phyloP scores from a whole-genome alignment of 176 grass and related monocot genomes.

The Thinopyrum elongatum region DNA sequence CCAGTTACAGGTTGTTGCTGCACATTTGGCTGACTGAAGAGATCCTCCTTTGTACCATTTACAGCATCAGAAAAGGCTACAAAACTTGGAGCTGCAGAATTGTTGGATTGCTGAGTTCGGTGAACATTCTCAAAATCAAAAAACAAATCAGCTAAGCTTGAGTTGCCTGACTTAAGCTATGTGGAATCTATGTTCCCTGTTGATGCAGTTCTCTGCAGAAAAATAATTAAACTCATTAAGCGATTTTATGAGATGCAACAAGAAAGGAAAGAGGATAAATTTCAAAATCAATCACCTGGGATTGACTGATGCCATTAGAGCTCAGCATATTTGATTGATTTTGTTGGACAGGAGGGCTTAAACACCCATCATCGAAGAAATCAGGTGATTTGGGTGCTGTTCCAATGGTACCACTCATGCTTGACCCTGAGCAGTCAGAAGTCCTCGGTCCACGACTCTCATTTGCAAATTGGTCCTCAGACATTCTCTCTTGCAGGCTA shows the following conservation, averaged over 20 bases:
- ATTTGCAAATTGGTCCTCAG: conserved; percentile 55
- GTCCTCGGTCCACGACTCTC: conserved; percentile 42
- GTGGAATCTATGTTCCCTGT: conserved; percentile 49
- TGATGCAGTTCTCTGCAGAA: conserved; percentile 57
- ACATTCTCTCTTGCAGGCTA: conserved; percentile 54
- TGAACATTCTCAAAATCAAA: conserved; percentile 34
- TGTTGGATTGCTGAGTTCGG: conserved; percentile 19
- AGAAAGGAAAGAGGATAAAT: not conserved
- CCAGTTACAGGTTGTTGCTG: conserved; percentile 35
- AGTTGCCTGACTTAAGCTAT: conserved; percentile 45
- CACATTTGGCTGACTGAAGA: conserved; percentile 29
- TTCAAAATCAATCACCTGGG: conserved; percentile 31
- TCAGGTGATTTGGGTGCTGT: conserved; percentile 49
- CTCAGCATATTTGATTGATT: conserved; percentile 17
- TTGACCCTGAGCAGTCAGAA: conserved; percentile 69
- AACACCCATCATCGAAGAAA: conserved; percentile 45
- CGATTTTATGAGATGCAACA: not conserved
- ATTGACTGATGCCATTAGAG: conserved; percentile 22
- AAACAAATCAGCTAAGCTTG: conserved; percentile 53
- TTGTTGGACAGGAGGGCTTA: conserved; percentile 32
- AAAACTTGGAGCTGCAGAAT: conserved; percentile 22
- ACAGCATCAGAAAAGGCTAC: conserved; percentile 37
- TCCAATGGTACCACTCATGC: conserved; percentile 35
- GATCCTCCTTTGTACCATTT: conserved; percentile 29
- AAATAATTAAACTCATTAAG: conserved; percentile 18